Conservation (phyloP, 208 protist genomes). For the Endotrypanum monterogeii region DNA sequence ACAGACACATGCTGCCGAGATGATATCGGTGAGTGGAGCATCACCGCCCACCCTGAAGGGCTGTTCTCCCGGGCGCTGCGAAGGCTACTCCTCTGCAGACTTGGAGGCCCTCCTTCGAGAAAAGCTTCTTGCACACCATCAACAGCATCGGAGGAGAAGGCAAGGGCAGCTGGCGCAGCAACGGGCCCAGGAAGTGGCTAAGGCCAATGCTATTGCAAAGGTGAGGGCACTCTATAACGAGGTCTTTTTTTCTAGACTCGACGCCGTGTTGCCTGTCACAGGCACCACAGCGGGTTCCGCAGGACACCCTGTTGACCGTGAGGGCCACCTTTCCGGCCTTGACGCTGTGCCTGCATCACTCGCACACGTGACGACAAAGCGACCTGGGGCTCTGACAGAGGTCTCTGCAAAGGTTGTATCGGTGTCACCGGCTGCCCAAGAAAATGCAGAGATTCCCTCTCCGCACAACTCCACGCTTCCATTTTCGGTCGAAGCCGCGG, state of each 20-base stretch:
- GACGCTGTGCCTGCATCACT: neutral
- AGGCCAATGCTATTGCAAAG: slow-evolving; percentile 27
- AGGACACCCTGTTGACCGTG: neutral
- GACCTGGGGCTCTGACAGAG: neutral
- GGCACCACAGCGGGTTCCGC: neutral
- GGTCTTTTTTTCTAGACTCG: slow-evolving; percentile 20
- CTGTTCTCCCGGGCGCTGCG: slow-evolving; percentile 15
- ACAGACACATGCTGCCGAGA: neutral
- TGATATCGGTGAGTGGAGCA: neutral
- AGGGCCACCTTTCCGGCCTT: neutral
- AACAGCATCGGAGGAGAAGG: slow-evolving; percentile 38
- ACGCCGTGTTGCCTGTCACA: slow-evolving; percentile 2
- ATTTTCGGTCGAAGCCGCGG: slow-evolving; percentile 20
- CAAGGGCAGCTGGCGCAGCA: slow-evolving; percentile 34
- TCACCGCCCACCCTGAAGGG: slow-evolving; percentile 10
- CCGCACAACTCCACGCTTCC: neutral
- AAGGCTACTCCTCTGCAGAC: slow-evolving; percentile 43
- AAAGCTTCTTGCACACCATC: slow-evolving; percentile 54
- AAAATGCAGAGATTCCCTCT: neutral
- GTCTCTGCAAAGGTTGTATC: neutral
- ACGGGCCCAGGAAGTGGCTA: slow-evolving; percentile 34
- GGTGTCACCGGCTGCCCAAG: neutral
- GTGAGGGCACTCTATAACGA: slow-evolving; percentile 55
- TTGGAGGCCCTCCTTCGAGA: slow-evolving; percentile 54
- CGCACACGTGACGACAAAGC: neutral